A percentile compares a stretch with the other conserved stretches of the same genome.
Evolutionary conservation across 306 rosid species (phyloP).

Genomic region (Castanea crenata): DNA sequence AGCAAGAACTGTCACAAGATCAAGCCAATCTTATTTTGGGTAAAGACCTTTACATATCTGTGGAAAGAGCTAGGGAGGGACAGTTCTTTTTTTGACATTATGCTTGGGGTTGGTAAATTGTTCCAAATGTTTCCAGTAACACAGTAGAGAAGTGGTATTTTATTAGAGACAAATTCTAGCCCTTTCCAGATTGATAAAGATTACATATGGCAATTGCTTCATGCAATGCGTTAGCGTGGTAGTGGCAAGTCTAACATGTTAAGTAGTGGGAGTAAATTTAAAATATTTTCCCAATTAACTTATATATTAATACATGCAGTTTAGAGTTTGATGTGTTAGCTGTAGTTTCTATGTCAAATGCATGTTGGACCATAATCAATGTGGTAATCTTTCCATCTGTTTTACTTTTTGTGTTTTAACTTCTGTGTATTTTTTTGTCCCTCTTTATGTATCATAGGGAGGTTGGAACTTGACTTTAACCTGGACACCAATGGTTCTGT

Average conservation of each 20-base stretch:
- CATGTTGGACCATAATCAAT: neutral
- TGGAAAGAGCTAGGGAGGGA: neutral
- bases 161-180: neutral
- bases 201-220: neutral
- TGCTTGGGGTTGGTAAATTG: neutral
- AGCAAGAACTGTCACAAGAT: conserved; percentile 49
- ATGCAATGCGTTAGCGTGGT: neutral
- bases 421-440: neutral
- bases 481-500: conserved; percentile 43
- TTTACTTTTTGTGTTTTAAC: neutral
- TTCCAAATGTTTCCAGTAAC: neutral
- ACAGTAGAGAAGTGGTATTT: neutral
- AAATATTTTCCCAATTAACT: neutral
- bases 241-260: neutral
- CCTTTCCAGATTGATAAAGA: neutral
- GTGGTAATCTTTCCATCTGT: neutral
- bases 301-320: neutral
- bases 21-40: conserved; percentile 47
- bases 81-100: neutral
- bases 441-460: conserved; percentile 16
- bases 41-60: conserved; percentile 8
- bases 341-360: neutral
- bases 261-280: neutral
- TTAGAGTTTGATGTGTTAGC: neutral
- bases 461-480: conserved; percentile 41